phyloP scores from a whole-genome alignment of 2,329 filamentous ascomycete genomes.

The Penicillium aurantiogriseum region DNA sequence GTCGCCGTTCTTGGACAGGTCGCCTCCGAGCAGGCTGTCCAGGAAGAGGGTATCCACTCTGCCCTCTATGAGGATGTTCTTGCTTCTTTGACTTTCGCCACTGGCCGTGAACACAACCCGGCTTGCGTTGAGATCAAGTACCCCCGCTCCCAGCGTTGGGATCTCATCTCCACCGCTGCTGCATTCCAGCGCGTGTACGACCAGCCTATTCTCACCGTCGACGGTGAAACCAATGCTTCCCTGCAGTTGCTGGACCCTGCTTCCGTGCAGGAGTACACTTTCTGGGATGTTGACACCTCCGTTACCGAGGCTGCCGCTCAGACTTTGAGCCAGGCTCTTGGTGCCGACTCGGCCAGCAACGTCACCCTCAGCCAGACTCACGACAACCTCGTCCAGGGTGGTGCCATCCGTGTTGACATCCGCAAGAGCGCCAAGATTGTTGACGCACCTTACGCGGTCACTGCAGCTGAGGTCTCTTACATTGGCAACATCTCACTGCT shows the following conservation, averaged over 20 bases:
- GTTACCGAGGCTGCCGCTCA: conserved; percentile 63
- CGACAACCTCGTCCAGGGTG: conserved; percentile 68
- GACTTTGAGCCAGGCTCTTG: conserved; percentile 59
- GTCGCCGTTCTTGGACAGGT: conserved; percentile 91
- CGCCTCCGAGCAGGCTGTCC: conserved; percentile 66
- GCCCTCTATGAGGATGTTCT: conserved; percentile 88
- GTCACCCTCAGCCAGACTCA: conserved; percentile 59
- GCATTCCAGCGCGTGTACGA: conserved; percentile 48
- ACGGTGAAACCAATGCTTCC: conserved; percentile 35
- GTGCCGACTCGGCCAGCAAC: conserved; percentile 60
- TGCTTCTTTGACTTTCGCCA: conserved; percentile 76
- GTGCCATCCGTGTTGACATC: conserved; percentile 78
- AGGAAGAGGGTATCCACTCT: conserved; percentile 76
- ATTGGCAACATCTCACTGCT: conserved; percentile 79
- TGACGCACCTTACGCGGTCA: conserved; percentile 78
- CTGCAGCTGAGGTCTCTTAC: conserved; percentile 74
- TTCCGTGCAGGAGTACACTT: conserved; percentile 77
- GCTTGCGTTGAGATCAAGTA: conserved; percentile 86
- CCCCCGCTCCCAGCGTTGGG: conserved; percentile 67
- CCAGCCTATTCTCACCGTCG: conserved; percentile 38
- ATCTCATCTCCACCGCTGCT: conserved; percentile 47
- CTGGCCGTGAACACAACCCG: conserved; percentile 62
- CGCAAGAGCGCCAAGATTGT: conserved; percentile 78
- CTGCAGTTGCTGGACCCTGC: conserved; percentile 55
- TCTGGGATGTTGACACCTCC: conserved; percentile 87